phyloP scores from a whole-genome alignment of 2,329 filamentous ascomycete genomes.

The Claviceps sp. region DNA sequence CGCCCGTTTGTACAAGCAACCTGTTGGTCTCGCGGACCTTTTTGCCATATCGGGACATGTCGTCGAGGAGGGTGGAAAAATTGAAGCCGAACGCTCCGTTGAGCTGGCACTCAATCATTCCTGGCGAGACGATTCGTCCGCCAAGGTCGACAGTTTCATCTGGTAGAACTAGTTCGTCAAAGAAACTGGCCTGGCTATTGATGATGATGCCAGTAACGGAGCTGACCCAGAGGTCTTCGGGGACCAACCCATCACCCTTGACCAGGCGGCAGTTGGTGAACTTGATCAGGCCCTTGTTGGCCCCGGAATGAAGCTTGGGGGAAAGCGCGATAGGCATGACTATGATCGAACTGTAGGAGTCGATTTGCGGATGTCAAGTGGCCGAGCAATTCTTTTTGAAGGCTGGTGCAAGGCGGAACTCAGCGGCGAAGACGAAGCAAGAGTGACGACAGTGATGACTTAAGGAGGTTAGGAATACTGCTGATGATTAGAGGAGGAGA shows the following conservation, averaged over 20 bases:
- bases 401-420: neutral
- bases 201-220: conserved; percentile 71
- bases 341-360: neutral
- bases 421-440: no score
- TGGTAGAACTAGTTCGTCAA: conserved; percentile 53
- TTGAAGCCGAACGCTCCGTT: conserved; percentile 91
- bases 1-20: conserved; percentile 61
- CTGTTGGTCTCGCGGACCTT: conserved; percentile 59
- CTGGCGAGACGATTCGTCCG: conserved; percentile 72
- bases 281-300: conserved; percentile 54
- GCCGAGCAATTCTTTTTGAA: neutral
- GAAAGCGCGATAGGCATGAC: conserved; percentile 36
- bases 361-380: neutral
- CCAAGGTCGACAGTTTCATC: conserved; percentile 66
- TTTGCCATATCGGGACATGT: conserved; percentile 56
- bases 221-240: conserved; percentile 81
- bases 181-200: conserved; percentile 53
- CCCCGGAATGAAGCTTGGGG: conserved; percentile 16
- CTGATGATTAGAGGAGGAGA: neutral
- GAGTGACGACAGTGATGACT: neutral
- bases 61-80: conserved; percentile 65
- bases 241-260: conserved; percentile 51
- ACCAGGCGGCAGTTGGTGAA: conserved; percentile 79
- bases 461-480: neutral
- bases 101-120: conserved; percentile 81